Conservation (phyloP, 129 eudicot species). For the Ambrosia artemisiifolia region DNA sequence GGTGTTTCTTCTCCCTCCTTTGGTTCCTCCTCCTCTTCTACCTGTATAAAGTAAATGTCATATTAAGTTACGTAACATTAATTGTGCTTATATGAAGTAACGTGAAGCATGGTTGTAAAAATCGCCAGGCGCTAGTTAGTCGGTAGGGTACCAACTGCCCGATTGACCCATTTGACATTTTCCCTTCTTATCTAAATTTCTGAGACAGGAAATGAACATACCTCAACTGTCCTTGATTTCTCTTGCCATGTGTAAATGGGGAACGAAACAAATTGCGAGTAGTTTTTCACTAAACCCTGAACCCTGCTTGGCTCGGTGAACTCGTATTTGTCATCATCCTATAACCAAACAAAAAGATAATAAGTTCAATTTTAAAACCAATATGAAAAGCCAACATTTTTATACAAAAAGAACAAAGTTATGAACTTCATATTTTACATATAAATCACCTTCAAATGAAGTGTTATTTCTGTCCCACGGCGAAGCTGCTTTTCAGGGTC, state of each 20-base stretch:
- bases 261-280: slow-evolving; percentile 91
- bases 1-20: slow-evolving; percentile 80
- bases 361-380: background rate
- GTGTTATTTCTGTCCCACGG: slow-evolving; percentile 91
- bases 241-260: slow-evolving; percentile 98
- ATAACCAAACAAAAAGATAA: slow-evolving; percentile 13
- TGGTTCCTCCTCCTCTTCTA: slow-evolving; percentile 85
- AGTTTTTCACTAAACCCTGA: slow-evolving; percentile 83
- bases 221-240: slow-evolving; percentile 93
- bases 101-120: background rate
- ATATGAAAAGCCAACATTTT: background rate
- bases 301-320: slow-evolving; percentile 75
- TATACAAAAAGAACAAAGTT: background rate
- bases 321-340: slow-evolving; percentile 95
- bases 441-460: slow-evolving; percentile 59
- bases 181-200: background rate
- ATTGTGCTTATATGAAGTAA: background rate
- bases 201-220: background rate
- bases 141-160: too few relatives aligned
- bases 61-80: background rate
- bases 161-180: background rate
- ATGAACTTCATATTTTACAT: background rate
- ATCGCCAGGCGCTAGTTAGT: too few relatives aligned
- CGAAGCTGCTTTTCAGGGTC: slow-evolving; percentile 66
- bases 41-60: slow-evolving; percentile 35